A percentile compares a stretch with the other conserved stretches of the same genome.
phyloP scores from a whole-genome alignment of 73 alveolate species.

The Paramecium biaurelia region DNA sequence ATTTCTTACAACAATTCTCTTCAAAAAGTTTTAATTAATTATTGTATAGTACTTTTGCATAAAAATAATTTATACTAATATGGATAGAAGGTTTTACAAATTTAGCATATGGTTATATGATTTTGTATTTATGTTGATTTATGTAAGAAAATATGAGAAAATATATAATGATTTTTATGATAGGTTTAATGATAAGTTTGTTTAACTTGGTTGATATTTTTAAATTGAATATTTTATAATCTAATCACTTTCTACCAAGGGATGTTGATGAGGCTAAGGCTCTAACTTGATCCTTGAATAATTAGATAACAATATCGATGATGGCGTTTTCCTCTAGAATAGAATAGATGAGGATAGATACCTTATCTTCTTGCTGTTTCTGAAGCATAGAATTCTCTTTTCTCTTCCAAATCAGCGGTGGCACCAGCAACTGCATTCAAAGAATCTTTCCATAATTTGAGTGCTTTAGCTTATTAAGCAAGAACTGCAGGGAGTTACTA shows the following conservation, averaged over 20 bases:
- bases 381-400: slow-evolving; percentile 50
- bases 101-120: too few relatives aligned
- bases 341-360: not conserved
- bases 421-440: slow-evolving; percentile 58
- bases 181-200: too few relatives aligned
- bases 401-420: slow-evolving; percentile 47
- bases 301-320: slow-evolving; percentile 32
- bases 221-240: not conserved
- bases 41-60: too few relatives aligned
- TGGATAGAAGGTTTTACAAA: too few relatives aligned
- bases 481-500: slow-evolving; percentile 48
- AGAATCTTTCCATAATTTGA: slow-evolving; percentile 43
- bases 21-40: not conserved
- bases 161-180: too few relatives aligned
- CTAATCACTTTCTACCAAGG: slow-evolving; percentile 48
- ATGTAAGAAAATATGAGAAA: too few relatives aligned
- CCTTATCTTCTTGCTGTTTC: slow-evolving; percentile 49
- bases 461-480: slow-evolving; percentile 49
- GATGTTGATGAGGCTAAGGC: slow-evolving; percentile 45
- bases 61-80: too few relatives aligned
- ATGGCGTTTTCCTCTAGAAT: slow-evolving; percentile 54
- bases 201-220: not conserved
- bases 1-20: too few relatives aligned
- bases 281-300: slow-evolving; percentile 53
- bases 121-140: too few relatives aligned